Base-by-base conservation (phyloP, 352 stramenopile genomes). In the Pelagophyceae sp. region DNA sequence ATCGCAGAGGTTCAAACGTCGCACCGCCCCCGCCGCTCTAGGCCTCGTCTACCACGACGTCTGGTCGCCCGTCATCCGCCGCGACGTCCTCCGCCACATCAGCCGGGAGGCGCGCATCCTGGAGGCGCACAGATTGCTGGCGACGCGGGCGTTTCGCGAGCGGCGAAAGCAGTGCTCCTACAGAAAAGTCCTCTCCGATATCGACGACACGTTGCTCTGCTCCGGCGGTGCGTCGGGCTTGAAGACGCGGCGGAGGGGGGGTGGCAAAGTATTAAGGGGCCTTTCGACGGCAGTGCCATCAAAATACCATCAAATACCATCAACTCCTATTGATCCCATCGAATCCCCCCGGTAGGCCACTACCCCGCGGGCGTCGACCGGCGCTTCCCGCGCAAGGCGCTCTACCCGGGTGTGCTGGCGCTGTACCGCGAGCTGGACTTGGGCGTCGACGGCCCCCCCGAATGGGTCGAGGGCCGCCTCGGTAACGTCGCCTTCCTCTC, bases 391-490 rank as follows among this genome's bases (percentile, higher is more conserved):
- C 91, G 90, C 69, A 92, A 93, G 75, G 90, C 93, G 0, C 83
- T 99, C 19, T 99, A 99, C 84, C 96, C 96, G 11, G 95, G 96
- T 15, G 94, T 98, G 19, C 85, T 99, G n/a, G 87, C 91, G 29
- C 97, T 99, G 75, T 99, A 98, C 83, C 88, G 95, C 76, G 95
- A 99, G 78, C 79, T 99, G 0, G 95, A 99, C 83, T 90, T 98
- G 77, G 95, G 94, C 23, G 94, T 86, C 0, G 83, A 88, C 38
- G 92, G 96, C 64, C 33, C 45, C 11, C 77, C 60, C 50, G 37
- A 72, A 86, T 92, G 87, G 23, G 84, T 32, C 11, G 45, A 54
- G 11, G 72, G 54, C 63, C 78, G 83, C 17, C 85, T 97, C 0
- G 96, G 96, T 37, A 99, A 99, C 82, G 86, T 99, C 27, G 95